Percentiles rank a stretch among this genome's conserved stretches.
Conservation (phyloP, 495 filamentous ascomycete species). For the Bacidia gigantensis region DNA sequence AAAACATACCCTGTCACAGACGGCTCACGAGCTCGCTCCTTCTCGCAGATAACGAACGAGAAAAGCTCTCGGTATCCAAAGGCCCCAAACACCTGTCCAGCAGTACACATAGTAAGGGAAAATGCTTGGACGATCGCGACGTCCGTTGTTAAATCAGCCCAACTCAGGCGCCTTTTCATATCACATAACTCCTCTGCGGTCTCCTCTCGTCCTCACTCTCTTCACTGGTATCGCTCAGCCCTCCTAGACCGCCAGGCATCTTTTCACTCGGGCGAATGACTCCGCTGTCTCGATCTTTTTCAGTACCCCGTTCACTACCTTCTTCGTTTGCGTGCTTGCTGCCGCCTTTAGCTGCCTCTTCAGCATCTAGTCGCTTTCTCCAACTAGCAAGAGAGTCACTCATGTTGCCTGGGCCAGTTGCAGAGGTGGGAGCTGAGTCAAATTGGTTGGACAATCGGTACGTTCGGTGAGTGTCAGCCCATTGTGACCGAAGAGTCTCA, state of each 20-base stretch:
- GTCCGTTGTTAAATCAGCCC: no score
- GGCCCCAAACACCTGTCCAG: neutral
- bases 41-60: no score
- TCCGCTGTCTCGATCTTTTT: constrained; percentile 7
- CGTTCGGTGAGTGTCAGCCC: constrained; percentile 90
- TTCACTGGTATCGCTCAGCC: constrained; percentile 9
- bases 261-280: constrained; percentile 13
- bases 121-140: no score
- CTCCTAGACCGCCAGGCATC: constrained; percentile 13
- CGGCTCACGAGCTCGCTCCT: no score
- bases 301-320: constrained; percentile 5
- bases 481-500: constrained; percentile 74
- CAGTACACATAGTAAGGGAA: neutral
- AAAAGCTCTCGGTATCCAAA: neutral
- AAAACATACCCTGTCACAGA: no score
- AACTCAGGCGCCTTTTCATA: neutral
- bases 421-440: constrained; percentile 50
- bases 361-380: constrained; percentile 57
- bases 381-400: constrained; percentile 61
- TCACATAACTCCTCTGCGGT: constrained; percentile 2
- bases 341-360: constrained; percentile 29
- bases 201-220: constrained; percentile 1
- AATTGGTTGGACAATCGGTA: constrained; percentile 78
- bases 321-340: constrained; percentile 1
- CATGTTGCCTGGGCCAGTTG: constrained; percentile 34